Evolutionary conservation across 176 grass and related monocot species (phyloP).

Genomic region (Rhynchospora tenuis): DNA sequence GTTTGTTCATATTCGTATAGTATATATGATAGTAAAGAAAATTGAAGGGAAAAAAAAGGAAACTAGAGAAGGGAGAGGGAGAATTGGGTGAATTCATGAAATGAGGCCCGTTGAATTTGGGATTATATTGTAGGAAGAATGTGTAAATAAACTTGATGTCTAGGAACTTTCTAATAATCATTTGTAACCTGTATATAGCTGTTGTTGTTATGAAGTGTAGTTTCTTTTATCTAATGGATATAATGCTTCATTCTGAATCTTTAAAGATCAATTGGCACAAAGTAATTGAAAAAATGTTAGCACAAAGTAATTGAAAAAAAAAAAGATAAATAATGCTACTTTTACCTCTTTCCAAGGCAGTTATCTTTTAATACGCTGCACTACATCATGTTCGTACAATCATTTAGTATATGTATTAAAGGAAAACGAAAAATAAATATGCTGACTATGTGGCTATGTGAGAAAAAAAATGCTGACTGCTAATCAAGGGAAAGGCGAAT

Average conservation of each 20-base stretch:
- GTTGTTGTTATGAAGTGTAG: not conserved
- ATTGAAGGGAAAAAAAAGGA: not conserved
- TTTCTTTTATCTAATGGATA: not conserved
- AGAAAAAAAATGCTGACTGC: no score
- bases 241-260: not conserved
- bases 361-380: no score
- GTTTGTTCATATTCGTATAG: slow-evolving; percentile 6
- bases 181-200: slow-evolving; percentile 11
- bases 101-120: not conserved
- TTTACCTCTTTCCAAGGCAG: no score
- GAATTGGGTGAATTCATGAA: not conserved
- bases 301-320: no score
- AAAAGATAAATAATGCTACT: no score
- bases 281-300: not conserved
- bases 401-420: no score
- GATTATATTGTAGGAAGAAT: slow-evolving; percentile 9
- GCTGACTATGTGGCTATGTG: no score
- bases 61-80: not conserved
- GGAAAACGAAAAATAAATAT: no score
- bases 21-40: slow-evolving; percentile 5
- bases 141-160: slow-evolving; percentile 18
- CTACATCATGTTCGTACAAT: no score
- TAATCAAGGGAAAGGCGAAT: no score
- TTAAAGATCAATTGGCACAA: not conserved
- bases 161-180: not conserved